Evolutionary conservation across 768 basidiomycete species (phyloP), one percentile per base, ranked within the genome.

Genomic region (Hericium alpestre): DNA sequence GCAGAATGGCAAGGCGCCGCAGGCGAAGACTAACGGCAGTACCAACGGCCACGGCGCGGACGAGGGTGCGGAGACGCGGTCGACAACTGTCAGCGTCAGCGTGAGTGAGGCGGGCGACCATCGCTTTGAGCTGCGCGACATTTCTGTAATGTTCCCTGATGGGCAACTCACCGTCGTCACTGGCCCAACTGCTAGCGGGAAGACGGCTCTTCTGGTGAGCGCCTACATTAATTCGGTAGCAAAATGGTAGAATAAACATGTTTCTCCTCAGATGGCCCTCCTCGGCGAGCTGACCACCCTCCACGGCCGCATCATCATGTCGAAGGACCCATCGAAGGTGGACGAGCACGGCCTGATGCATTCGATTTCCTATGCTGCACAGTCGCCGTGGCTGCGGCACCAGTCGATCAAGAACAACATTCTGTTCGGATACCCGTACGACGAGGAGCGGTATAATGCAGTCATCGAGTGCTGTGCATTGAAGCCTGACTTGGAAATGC

Each of bases 401-500:
- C 70, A 72, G n/a, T 76, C 77, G 0, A 79, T 83, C 66, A 74
- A 74, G 59, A 76, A 78, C 51, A 84, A 84, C 66, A 83, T 85
- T 65, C 66, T 82, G n/a, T 84, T 84, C 56, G 81, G 80, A 9
- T 68, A 67, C 56, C 71, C 70, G 41, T 72, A 67, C 46, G 86
- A 88, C 54, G 81, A 87, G 59, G 81, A 83, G 59, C 74, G 90
- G 51, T 93, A 93, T 61, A 71, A 84, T 10, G 75, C 73, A 0
- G 90, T 92, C 25, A 67, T 94, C n/a, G 84, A 91, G 53, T 86
- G 82, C 13, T 97, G 94, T 65, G 93, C 92, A 1, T 69, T 98
- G 54, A 72, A 67, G 27, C 82, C 87, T 0, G 95, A 98, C 73
- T 69, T 98, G 56, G 80, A 86, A 5, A 79, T 93, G 11, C 69